Conservation (phyloP, 2,329 filamentous ascomycete species). For the Clarireedia homoeocarpa region DNA sequence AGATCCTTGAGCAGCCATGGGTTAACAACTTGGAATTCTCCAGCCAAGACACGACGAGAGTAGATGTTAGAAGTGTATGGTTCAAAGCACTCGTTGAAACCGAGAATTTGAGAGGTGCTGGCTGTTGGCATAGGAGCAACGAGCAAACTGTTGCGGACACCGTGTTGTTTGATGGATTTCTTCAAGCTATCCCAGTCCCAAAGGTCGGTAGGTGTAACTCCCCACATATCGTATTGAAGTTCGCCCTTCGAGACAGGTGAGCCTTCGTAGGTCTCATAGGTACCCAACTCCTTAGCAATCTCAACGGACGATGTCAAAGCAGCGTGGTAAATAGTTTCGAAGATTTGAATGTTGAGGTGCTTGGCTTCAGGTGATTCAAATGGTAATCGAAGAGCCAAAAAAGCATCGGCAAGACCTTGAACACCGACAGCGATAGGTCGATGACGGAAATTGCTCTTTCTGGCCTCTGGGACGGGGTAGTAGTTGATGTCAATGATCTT, state of each 20-base stretch:
- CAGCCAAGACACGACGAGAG: conserved; percentile 92
- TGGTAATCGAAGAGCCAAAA: conserved; percentile 91
- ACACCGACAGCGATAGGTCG: conserved; percentile 94
- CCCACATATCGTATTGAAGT: conserved; percentile 98
- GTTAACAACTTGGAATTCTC: conserved; percentile 99
- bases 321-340: conserved; percentile 98
- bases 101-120: conserved; percentile 93
- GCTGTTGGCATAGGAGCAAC: conserved; percentile 98
- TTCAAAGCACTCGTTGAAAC: conserved; percentile 99
- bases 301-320: conserved; percentile 84
- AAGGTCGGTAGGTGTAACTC: conserved; percentile 82
- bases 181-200: conserved; percentile 95
- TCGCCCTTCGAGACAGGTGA: conserved; percentile 92
- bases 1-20: conserved; percentile 97
- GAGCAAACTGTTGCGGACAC: conserved; percentile 90
- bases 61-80: conserved; percentile 99
- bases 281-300: conserved; percentile 71
- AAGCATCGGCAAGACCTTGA: conserved; percentile 94
- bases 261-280: conserved; percentile 86
- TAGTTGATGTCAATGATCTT: conserved; percentile 98
- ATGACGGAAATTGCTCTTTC: conserved; percentile 95
- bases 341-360: conserved; percentile 95
- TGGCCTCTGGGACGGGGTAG: conserved; percentile 92
- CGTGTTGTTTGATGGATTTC: conserved; percentile 83
- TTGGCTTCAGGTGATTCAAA: conserved; percentile 95